Evolutionary conservation across 2,329 filamentous ascomycete species (phyloP).

Genomic region (Rachicladosporium sp.): DNA sequence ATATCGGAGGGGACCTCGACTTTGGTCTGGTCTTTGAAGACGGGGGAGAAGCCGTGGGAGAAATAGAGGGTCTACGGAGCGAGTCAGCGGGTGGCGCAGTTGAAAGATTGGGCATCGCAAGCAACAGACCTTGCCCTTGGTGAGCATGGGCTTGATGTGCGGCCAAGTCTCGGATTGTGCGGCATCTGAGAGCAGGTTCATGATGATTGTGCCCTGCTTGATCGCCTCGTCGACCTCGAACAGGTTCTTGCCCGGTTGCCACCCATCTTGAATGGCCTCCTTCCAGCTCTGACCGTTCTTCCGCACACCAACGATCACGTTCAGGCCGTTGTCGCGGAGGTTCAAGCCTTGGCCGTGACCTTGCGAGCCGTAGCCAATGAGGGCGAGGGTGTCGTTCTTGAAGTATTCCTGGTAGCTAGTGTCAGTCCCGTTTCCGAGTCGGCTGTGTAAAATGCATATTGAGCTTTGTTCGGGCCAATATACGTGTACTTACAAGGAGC

Average conservation of each 20-base stretch:
- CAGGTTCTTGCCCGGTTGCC: conserved; percentile 96
- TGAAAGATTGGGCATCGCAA: conserved; percentile 22
- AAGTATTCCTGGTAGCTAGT: conserved; percentile 67
- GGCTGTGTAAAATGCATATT: too few species aligned
- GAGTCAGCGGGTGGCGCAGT: conserved; percentile 1
- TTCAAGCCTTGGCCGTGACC: conserved; percentile 99
- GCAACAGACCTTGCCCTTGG: conserved; percentile 80
- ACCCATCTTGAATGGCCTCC: conserved; percentile 92
- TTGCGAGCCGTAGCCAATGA: conserved; percentile 97
- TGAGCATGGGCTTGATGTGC: conserved; percentile 91
- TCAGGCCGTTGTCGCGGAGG: conserved; percentile 98
- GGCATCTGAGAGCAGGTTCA: conserved; percentile 97
- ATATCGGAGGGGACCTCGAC: conserved; percentile 92
- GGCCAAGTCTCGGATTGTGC: conserved; percentile 99
- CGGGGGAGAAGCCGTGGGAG: conserved; percentile 99
- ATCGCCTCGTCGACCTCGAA: conserved; percentile 98
- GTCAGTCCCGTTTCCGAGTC: conserved; percentile 1
- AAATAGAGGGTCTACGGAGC: conserved; percentile 83
- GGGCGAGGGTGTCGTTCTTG: conserved; percentile 97
- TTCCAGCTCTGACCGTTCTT: conserved; percentile 98
- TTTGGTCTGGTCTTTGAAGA: conserved; percentile 99
- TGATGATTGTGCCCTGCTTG: conserved; percentile 82
- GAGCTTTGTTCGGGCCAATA: too few species aligned
- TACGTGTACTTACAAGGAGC: conserved; percentile 58
- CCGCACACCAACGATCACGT: conserved; percentile 96